phyloP scores from a whole-genome alignment of 2,329 filamentous ascomycete species.

The Sclerotinia glacialis region DNA sequence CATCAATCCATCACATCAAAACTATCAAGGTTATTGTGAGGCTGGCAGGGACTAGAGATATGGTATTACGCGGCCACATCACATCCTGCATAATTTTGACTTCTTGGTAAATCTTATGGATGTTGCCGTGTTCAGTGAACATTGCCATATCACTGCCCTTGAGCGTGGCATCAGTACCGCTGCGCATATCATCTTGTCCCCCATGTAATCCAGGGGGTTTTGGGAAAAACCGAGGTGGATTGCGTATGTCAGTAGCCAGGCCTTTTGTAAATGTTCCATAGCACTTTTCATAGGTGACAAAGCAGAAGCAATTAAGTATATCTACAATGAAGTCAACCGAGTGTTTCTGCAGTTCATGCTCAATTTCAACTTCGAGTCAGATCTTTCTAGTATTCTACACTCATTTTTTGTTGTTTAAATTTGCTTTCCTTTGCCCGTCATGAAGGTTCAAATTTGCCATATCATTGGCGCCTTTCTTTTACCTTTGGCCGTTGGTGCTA shows the following conservation, averaged over 20 bases:
- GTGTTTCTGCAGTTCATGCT: not conserved
- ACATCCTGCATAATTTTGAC: not conserved
- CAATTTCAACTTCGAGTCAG: not conserved
- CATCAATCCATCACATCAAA: not conserved
- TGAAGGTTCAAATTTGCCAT: slow-evolving; percentile 8
- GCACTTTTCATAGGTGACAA: not conserved
- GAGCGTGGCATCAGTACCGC: not conserved
- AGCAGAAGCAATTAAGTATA: not conserved
- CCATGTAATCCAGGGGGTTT: not conserved
- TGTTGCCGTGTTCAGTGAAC: not conserved
- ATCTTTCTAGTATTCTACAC: too few species aligned
- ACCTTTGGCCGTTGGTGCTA: not conserved
- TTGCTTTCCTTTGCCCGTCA: not conserved
- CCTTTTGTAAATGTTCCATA: not conserved
- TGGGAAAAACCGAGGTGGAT: not conserved
- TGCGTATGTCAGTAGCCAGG: not conserved
- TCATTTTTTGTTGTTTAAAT: not conserved
- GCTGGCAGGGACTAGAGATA: not conserved
- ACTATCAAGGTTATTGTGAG: not conserved
- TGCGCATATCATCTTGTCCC: not conserved
- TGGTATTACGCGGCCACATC: not conserved
- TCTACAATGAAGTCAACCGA: not conserved
- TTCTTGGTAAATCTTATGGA: not conserved
- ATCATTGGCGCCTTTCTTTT: slow-evolving; percentile 12
- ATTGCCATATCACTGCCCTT: not conserved